Evolutionary conservation across 306 rosid genomes (phyloP).

Genomic region (Vigna radiata): DNA sequence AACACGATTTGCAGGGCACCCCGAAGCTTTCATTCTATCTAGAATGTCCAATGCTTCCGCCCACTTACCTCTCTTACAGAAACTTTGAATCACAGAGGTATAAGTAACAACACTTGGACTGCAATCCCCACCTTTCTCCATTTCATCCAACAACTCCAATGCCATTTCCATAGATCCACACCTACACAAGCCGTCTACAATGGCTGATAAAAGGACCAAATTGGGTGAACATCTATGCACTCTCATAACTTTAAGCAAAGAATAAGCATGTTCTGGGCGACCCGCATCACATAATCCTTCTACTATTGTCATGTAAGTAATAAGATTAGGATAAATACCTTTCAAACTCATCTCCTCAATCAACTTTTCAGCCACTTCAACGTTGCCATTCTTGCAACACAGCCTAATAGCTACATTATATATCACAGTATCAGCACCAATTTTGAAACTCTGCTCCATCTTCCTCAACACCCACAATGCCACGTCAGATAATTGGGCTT

Average conservation of each 20-base stretch:
- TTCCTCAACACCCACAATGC: conserved; percentile 72
- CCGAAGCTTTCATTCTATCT: conserved; percentile 74
- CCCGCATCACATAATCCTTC: conserved; percentile 76
- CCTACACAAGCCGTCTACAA: conserved; percentile 69
- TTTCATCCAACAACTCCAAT: conserved; percentile 69
- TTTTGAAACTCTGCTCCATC: conserved; percentile 58
- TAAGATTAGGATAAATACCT: conserved; percentile 67
- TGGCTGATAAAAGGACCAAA: conserved; percentile 66
- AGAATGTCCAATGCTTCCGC: conserved; percentile 67
- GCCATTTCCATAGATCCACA: conserved; percentile 61
- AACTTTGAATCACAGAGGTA: conserved; percentile 73
- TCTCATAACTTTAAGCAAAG: conserved; percentile 63
- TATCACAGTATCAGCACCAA: conserved; percentile 65
- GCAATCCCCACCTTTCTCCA: conserved; percentile 74
- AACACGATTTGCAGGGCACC: conserved; percentile 69
- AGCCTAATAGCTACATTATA: conserved; percentile 72
- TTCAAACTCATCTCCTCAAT: conserved; percentile 61
- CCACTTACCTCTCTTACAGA: conserved; percentile 63
- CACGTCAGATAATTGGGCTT: conserved; percentile 69
- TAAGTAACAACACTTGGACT: conserved; percentile 78
- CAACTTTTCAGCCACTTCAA: conserved; percentile 66
- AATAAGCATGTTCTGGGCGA: conserved; percentile 66
- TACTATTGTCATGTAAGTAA: conserved; percentile 73
- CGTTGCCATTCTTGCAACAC: conserved; percentile 68
- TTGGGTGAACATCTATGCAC: conserved; percentile 69